Base-by-base conservation (phyloP, 1,139 yeast genomes). In the Yamadazyma siamensis region DNA sequence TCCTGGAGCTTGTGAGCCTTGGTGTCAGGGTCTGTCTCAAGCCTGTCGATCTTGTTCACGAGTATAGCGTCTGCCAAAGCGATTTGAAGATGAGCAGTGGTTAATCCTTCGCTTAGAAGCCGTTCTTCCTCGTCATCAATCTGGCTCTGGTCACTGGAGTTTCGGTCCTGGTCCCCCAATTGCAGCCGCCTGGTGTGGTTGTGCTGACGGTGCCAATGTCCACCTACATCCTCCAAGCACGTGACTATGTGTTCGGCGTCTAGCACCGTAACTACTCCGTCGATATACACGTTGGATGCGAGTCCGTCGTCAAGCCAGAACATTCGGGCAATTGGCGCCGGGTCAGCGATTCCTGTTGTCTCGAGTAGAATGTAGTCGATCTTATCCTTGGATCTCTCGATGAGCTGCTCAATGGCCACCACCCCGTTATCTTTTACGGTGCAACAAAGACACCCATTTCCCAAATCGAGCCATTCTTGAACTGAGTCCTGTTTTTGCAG, bases 291-390 rank as follows among this genome's bases (percentile, higher is more conserved):
- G 43, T 78, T 80, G 5, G 95, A 80, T 9, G 81, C 71, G 34
- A 91, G 63, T 0, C 91, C 96, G 21, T 85, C 94, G 54, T 91
- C 98, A 23, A 89, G 67, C 98, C 98, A 91, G 56, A 91, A 91
- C 96, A 91, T 91, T 44, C 80, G 77, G 6, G 96, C 96, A 21
- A 91, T 87, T 0, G 97, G 97, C 0, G 83, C 96, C 0, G 98
- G 98, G 52, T 91, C 97, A 0, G 99, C 98, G n/a, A 94, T 71
- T 0, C 99, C 99, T 0, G 96, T 87, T 0, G 99, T 94, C 52
- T 91, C 99, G 34, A 94, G 61, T 16, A 91, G 56, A 16, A 91
- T 88, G 50, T 91, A 85, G 54, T 94, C 98, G 36, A 91, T 89
- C 33, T 71, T 72, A 26, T 76, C 81, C 11, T 80, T 82, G 23